Conservation (phyloP, 306 rosid genomes). For the Citrullus colocynthis region DNA sequence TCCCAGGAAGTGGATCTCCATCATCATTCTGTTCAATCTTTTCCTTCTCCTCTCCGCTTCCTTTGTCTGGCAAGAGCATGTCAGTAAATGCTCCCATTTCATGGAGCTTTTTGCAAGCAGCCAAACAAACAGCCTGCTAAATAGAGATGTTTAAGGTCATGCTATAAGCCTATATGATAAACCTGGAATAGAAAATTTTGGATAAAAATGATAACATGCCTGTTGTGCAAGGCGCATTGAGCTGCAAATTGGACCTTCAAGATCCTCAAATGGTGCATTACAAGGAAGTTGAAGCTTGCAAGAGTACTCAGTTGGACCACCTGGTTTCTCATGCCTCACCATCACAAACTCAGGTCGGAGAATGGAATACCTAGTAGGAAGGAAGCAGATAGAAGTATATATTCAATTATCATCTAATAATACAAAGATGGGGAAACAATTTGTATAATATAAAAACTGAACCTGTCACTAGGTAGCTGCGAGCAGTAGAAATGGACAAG, state of each 20-base stretch:
- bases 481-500: conserved; percentile 97
- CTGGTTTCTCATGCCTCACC: conserved; percentile 87
- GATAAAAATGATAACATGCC: conserved; percentile 29
- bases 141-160: conserved; percentile 16
- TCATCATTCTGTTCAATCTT: conserved; percentile 72
- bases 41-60: conserved; percentile 94
- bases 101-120: conserved; percentile 97
- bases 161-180: not conserved
- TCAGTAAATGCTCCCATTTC: conserved; percentile 99
- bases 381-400: not conserved
- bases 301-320: conserved; percentile 76
- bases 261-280: conserved; percentile 95
- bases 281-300: conserved; percentile 99
- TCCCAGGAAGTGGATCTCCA: conserved; percentile 96
- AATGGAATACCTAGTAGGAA: conserved; percentile 60
- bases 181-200: not conserved
- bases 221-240: conserved; percentile 98
- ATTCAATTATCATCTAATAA: not conserved
- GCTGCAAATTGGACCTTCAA: conserved; percentile 89
- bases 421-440: not conserved
- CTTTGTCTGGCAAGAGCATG: conserved; percentile 98
- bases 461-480: conserved; percentile 99
- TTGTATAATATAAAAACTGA: not conserved
- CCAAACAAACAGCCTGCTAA: conserved; percentile 92
- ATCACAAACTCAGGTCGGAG: conserved; percentile 96